phyloP scores from a whole-genome alignment of 305 asterid genomes.

The Fraxinus xanthoxyloides region DNA sequence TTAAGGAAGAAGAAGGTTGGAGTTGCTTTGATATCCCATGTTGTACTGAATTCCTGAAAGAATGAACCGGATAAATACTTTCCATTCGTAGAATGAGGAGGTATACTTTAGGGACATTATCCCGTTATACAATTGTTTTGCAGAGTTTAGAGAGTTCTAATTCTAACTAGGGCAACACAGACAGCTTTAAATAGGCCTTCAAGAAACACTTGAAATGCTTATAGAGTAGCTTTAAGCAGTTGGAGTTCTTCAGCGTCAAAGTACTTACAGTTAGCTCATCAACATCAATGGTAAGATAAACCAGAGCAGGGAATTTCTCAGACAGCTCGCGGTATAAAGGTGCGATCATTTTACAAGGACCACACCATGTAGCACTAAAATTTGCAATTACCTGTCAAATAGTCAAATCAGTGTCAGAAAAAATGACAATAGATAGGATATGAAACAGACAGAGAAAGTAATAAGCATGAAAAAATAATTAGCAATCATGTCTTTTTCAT shows the following conservation, averaged over 20 bases:
- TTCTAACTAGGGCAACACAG: not conserved
- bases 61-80: slow-evolving; percentile 5
- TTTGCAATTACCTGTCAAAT: slow-evolving; percentile 80
- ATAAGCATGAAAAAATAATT: not conserved
- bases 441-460: not conserved
- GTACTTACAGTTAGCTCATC: slow-evolving; percentile 86
- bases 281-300: slow-evolving; percentile 86
- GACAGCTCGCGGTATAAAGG: slow-evolving; percentile 86
- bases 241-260: slow-evolving; percentile 8
- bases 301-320: slow-evolving; percentile 65
- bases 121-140: not conserved
- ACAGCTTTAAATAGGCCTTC: not conserved
- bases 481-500: not conserved
- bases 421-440: not conserved
- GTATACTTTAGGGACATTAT: not conserved
- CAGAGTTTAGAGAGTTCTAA: not conserved
- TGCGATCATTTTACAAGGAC: slow-evolving; percentile 91
- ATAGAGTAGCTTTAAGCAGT: not conserved
- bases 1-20: slow-evolving; percentile 97
- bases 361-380: slow-evolving; percentile 97
- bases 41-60: slow-evolving; percentile 84
- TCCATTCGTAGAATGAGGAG: not conserved
- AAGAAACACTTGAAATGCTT: not conserved
- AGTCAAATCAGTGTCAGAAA: slow-evolving; percentile 26
- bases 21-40: slow-evolving; percentile 98